phyloP scores from a whole-genome alignment of 352 stramenopile genomes.

The Globisporangium canariense region DNA sequence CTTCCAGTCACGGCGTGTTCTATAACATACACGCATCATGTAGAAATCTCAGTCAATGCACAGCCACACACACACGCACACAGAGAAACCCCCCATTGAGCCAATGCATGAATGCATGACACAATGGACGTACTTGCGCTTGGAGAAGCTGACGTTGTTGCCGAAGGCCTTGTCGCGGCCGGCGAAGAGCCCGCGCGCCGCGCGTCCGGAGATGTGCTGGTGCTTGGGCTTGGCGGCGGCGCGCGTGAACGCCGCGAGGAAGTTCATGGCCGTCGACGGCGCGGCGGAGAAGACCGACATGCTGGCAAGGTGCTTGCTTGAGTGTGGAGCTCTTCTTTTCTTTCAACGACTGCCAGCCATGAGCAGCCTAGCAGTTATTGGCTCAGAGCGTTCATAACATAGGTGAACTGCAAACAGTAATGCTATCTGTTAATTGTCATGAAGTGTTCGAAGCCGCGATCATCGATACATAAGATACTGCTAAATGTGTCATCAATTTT shows the following conservation, averaged over 20 bases:
- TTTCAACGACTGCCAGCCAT: not conserved
- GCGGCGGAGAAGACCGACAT: slow-evolving; percentile 36
- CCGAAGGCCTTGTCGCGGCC: slow-evolving; percentile 92
- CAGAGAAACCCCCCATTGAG: not conserved
- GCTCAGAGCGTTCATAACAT: not conserved
- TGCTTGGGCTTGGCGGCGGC: slow-evolving; percentile 33
- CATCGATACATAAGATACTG: too few species aligned
- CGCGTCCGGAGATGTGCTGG: slow-evolving; percentile 73
- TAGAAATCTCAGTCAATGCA: not conserved
- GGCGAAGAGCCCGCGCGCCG: slow-evolving; percentile 89
- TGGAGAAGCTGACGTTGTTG: slow-evolving; percentile 94
- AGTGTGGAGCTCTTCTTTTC: not conserved
- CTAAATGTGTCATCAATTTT: too few species aligned
- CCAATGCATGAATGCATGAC: not conserved
- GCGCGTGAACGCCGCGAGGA: slow-evolving; percentile 61
- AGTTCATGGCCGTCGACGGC: slow-evolving; percentile 34
- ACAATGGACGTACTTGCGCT: slow-evolving; percentile 63
- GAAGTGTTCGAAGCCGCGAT: too few species aligned
- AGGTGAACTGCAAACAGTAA: too few species aligned
- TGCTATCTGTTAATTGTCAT: too few species aligned
- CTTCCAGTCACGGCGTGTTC: slow-evolving; percentile 90
- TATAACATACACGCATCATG: slow-evolving; percentile 10
- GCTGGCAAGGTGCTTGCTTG: not conserved
- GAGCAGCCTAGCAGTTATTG: too few species aligned
- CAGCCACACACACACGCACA: not conserved